Evolutionary conservation across 2,329 filamentous ascomycete genomes (phyloP).

Genomic region (Fusarium oxysporum): DNA sequence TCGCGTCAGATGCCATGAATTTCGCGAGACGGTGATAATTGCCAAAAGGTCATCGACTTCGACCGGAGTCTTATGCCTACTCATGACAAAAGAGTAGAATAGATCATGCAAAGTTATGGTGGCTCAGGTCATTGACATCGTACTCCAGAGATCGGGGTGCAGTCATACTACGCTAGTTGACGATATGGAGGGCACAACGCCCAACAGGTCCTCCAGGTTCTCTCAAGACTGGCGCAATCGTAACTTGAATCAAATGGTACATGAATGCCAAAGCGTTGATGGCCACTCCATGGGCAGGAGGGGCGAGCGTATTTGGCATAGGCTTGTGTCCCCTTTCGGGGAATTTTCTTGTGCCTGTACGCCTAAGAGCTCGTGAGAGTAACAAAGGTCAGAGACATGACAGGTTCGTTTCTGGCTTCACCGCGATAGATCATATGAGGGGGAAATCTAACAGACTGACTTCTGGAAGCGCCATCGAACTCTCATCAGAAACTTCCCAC

Average conservation of each 20-base stretch:
- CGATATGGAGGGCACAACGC: not conserved
- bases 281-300: not conserved
- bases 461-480: slow-evolving; percentile 39
- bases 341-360: slow-evolving; percentile 56
- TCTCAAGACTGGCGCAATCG: slow-evolving; percentile 14
- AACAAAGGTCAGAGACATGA: slow-evolving; percentile 45
- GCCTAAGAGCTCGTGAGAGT: slow-evolving; percentile 52
- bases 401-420: slow-evolving; percentile 31
- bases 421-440: slow-evolving; percentile 1
- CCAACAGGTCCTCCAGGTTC: slow-evolving; percentile 15
- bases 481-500: slow-evolving; percentile 18
- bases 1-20: slow-evolving; percentile 33
- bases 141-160: not conserved
- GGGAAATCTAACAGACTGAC: slow-evolving; percentile 10
- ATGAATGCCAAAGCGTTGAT: slow-evolving; percentile 13
- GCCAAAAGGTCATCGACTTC: slow-evolving; percentile 15
- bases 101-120: not conserved
- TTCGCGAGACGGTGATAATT: slow-evolving; percentile 21
- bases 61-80: not conserved
- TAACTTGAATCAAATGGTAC: slow-evolving; percentile 14
- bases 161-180: slow-evolving; percentile 7
- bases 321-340: slow-evolving; percentile 52
- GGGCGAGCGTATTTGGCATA: slow-evolving; percentile 37
- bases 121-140: not conserved
- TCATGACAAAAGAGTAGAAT: not conserved